Conservation (phyloP, 805 yeast species). For the Tetrapisispora phaffii region DNA sequence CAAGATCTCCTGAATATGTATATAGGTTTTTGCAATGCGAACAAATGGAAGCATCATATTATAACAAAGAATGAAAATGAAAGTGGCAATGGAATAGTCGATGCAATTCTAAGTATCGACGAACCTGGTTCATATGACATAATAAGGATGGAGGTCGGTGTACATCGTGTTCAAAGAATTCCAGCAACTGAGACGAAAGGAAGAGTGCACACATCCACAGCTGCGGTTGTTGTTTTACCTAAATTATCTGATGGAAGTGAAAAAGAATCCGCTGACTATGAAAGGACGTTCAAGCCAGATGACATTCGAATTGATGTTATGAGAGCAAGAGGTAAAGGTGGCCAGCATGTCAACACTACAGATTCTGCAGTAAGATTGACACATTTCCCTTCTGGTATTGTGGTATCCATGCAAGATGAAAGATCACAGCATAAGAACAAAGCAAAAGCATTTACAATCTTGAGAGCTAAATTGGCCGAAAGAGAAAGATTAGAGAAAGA, state of each 20-base stretch:
- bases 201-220: constrained; percentile 88
- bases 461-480: constrained; percentile 80
- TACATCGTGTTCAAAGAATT: constrained; percentile 88
- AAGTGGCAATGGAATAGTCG: constrained; percentile 58
- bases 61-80: constrained; percentile 48
- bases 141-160: constrained; percentile 83
- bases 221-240: constrained; percentile 91
- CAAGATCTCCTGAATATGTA: constrained; percentile 77
- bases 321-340: constrained; percentile 96
- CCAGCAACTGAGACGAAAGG: constrained; percentile 94
- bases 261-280: constrained; percentile 40
- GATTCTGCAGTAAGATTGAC: constrained; percentile 93
- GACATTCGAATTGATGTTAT: constrained; percentile 92
- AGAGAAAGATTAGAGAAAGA: constrained; percentile 56
- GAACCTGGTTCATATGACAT: constrained; percentile 67
- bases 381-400: constrained; percentile 84
- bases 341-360: constrained; percentile 95
- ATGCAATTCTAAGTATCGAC: constrained; percentile 66
- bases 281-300: constrained; percentile 68
- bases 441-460: constrained; percentile 78
- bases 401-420: constrained; percentile 87
- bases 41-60: constrained; percentile 58
- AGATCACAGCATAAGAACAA: constrained; percentile 90
- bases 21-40: constrained; percentile 50
- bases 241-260: constrained; percentile 54